Evolutionary conservation across 768 basidiomycete genomes (phyloP).

Genomic region (Kockovaella imperatae): DNA sequence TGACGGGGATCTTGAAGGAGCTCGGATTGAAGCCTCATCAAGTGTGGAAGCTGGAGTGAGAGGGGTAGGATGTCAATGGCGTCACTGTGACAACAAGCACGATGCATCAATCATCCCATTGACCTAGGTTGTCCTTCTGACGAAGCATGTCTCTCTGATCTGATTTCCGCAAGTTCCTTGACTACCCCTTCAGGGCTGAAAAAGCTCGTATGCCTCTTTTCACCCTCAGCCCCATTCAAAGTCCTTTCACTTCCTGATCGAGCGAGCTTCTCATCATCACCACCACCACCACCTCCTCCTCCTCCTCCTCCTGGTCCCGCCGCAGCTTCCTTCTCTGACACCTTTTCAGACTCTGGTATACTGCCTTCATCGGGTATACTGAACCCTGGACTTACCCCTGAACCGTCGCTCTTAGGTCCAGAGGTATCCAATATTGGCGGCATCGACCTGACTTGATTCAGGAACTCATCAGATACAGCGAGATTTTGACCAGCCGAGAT

Average conservation of each 20-base stretch:
- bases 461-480: conserved; percentile 20
- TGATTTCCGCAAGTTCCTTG: conserved; percentile 9
- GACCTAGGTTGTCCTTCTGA: too few species aligned
- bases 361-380: conserved; percentile 39
- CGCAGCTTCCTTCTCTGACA: conserved; percentile 37
- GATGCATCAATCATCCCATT: too few species aligned
- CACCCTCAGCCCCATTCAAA: conserved; percentile 2
- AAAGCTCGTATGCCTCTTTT: conserved; percentile 6
- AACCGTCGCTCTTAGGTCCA: not conserved
- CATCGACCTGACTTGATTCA: conserved; percentile 6
- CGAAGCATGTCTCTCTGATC: too few species aligned
- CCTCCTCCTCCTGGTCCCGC: conserved; percentile 17
- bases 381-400: not conserved
- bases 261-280: not conserved
- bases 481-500: conserved; percentile 74
- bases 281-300: not conserved
- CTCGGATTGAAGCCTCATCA: conserved; percentile 21
- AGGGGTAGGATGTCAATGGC: not conserved
- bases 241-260: not conserved
- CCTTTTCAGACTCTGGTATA: too few species aligned
- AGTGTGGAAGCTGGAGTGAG: conserved; percentile 34
- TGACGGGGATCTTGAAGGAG: conserved; percentile 31
- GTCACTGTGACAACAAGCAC: not conserved
- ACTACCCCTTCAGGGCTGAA: conserved; percentile 12
- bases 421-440: not conserved